Conservation (phyloP, 257 asterid genomes). For the Handroanthus guayacan region DNA sequence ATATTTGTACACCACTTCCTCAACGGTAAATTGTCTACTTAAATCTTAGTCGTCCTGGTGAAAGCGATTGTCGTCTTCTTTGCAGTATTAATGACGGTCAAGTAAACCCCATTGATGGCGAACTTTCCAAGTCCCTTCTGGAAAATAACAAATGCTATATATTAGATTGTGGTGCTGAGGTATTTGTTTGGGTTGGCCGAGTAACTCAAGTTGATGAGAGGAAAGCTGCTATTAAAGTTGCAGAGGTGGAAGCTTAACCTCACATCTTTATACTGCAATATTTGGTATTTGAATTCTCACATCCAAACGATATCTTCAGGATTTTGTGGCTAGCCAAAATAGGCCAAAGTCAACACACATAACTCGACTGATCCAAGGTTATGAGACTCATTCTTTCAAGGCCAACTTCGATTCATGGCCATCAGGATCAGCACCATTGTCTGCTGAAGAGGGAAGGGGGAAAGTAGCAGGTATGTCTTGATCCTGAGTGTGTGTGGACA, state of each 20-base stretch:
- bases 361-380: conserved; percentile 88
- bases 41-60: background rate
- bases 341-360: conserved; percentile 86
- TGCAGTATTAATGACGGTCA: conserved; percentile 78
- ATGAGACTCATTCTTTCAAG: conserved; percentile 90
- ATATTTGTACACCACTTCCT: background rate
- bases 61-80: conserved; percentile 7
- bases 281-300: conserved; percentile 36
- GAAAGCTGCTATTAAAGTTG: conserved; percentile 84
- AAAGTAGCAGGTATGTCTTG: conserved; percentile 89
- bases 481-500: conserved; percentile 25
- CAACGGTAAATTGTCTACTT: background rate
- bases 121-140: conserved; percentile 80
- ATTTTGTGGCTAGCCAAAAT: conserved; percentile 74
- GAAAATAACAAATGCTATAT: conserved; percentile 89
- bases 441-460: conserved; percentile 96
- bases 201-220: conserved; percentile 94
- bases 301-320: conserved; percentile 56
- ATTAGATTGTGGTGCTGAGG: conserved; percentile 93
- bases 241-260: conserved; percentile 65
- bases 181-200: conserved; percentile 97
- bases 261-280: conserved; percentile 23
- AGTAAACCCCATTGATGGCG: conserved; percentile 67
- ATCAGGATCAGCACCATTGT: conserved; percentile 70
- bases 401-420: conserved; percentile 97